Evolutionary conservation across 306 rosid genomes (phyloP).

Genomic region (Vigna angularis): DNA sequence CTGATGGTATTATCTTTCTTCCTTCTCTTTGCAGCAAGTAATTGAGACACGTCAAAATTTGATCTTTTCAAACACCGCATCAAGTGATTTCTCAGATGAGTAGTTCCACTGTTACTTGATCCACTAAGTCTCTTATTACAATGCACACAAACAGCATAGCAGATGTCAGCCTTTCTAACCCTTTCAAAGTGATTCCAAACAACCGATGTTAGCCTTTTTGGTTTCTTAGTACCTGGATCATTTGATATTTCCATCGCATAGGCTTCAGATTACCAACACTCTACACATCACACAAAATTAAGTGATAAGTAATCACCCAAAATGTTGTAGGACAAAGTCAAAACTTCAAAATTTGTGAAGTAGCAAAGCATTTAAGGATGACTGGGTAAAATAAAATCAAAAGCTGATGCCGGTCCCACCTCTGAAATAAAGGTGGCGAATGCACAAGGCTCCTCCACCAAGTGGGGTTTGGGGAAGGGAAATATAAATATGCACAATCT

Average conservation of each 20-base stretch:
- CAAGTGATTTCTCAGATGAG: conserved; percentile 95
- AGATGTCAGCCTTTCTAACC: conserved; percentile 84
- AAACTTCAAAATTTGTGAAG: conserved; percentile 10
- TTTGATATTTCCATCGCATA: conserved; percentile 77
- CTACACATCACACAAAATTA: conserved; percentile 46
- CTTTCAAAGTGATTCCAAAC: conserved; percentile 99
- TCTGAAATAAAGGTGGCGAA: background rate
- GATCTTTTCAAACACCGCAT: conserved; percentile 94
- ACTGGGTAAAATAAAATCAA: background rate
- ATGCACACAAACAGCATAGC: conserved; percentile 92
- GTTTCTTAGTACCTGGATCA: conserved; percentile 75
- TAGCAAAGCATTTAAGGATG: background rate
- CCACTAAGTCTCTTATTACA: conserved; percentile 98
- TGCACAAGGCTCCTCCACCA: background rate
- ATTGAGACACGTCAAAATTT: conserved; percentile 91
- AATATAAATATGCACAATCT: background rate
- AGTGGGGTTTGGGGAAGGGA: background rate
- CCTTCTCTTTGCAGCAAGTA: conserved; percentile 88
- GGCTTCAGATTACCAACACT: conserved; percentile 45
- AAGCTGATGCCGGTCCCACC: background rate
- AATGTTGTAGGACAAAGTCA: background rate
- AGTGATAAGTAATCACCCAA: conserved; percentile 3
- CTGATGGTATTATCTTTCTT: conserved; percentile 75
- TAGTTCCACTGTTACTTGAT: conserved; percentile 97
- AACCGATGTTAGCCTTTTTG: conserved; percentile 91